phyloP scores from a whole-genome alignment of 2,329 filamentous ascomycete genomes.

The Capronia americana region DNA sequence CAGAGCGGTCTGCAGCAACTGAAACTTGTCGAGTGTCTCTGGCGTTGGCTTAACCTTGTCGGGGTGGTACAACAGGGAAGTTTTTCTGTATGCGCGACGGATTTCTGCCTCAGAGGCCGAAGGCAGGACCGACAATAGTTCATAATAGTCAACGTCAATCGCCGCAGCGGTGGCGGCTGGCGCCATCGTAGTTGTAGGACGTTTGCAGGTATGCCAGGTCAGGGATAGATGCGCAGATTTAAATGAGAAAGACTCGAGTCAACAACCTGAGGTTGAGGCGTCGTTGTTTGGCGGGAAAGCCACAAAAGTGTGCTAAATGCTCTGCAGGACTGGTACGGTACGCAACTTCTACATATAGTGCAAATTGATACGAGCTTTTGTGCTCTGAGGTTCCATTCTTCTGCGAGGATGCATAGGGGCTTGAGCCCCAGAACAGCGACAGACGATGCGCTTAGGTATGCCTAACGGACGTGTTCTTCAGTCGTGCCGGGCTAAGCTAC shows the following conservation, averaged over 20 bases:
- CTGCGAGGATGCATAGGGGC: not conserved
- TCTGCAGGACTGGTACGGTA: not conserved
- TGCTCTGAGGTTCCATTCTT: not conserved
- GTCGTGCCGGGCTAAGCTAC: not conserved
- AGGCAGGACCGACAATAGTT: constrained; percentile 69
- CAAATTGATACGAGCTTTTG: not conserved
- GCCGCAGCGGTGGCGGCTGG: constrained; percentile 4
- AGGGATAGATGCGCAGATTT: not conserved
- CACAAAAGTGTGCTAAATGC: not conserved
- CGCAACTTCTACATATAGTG: not conserved
- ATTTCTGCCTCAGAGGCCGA: constrained; percentile 74
- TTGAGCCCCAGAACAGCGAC: not conserved
- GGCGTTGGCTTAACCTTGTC: constrained; percentile 80
- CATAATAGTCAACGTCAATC: constrained; percentile 72
- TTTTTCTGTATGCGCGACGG: constrained; percentile 81
- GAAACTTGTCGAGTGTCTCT: constrained; percentile 78
- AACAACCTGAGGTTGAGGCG: not conserved
- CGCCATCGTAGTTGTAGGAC: constrained; percentile 49
- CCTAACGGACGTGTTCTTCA: not conserved
- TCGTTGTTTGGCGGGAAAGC: not conserved
- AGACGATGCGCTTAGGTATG: not conserved
- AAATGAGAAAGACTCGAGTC: not conserved
- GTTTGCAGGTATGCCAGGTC: constrained; percentile 22
- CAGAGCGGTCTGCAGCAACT: constrained; percentile 82
- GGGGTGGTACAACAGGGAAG: constrained; percentile 88